phyloP scores from a whole-genome alignment of 1,139 yeast species.

The Magnusiomyces starmeri region DNA sequence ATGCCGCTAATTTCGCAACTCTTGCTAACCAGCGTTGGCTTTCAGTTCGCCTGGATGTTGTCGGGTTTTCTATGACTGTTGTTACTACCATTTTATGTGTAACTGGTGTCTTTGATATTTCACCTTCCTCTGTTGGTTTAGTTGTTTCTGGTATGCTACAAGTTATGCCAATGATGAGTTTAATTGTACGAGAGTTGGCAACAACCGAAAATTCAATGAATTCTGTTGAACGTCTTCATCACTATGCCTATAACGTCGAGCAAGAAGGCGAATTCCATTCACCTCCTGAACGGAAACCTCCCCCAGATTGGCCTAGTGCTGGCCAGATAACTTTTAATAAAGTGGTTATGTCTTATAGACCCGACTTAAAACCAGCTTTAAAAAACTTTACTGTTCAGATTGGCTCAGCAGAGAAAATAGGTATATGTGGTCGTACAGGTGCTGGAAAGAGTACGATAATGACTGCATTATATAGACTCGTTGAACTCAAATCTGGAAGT shows the following conservation, averaged over 20 bases:
- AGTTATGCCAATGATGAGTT: conserved; percentile 27
- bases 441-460: conserved; percentile 71
- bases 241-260: conserved; percentile 63
- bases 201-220: conserved; percentile 78
- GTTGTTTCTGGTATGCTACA: conserved; percentile 44
- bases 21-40: conserved; percentile 77
- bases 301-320: conserved; percentile 56
- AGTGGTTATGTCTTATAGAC: conserved; percentile 63
- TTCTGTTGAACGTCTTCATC: conserved; percentile 72
- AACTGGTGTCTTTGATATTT: conserved; percentile 51
- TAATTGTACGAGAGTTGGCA: conserved; percentile 44
- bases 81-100: conserved; percentile 55
- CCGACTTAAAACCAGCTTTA: conserved; percentile 66
- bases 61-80: conserved; percentile 42
- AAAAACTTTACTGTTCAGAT: conserved; percentile 44
- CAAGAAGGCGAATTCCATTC: conserved; percentile 50
- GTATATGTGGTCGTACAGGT: conserved; percentile 76
- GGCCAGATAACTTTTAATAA: conserved; percentile 53
- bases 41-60: conserved; percentile 51
- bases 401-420: conserved; percentile 53
- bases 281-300: conserved; percentile 47
- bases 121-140: conserved; percentile 65
- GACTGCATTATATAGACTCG: conserved; percentile 55
- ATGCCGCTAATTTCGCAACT: conserved; percentile 62
- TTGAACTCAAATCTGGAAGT: conserved; percentile 48